phyloP scores from a whole-genome alignment of 2,329 filamentous ascomycete species.

The Fulvia fulva region DNA sequence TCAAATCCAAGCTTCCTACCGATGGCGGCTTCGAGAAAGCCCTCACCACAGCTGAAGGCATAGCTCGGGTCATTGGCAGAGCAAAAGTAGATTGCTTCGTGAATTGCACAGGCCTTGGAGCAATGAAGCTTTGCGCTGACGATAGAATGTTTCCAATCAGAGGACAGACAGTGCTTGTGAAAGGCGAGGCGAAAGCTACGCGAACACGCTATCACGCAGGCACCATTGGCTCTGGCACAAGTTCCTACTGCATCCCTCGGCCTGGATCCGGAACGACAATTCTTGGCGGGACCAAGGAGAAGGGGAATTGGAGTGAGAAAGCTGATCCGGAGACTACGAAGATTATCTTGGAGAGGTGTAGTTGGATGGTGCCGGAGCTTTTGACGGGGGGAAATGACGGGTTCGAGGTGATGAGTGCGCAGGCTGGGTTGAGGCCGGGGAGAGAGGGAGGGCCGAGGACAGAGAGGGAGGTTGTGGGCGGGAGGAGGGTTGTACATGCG shows the following conservation, averaged over 20 bases:
- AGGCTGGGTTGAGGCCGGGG: constrained; percentile 44
- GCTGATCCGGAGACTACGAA: constrained; percentile 33
- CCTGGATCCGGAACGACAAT: constrained; percentile 40
- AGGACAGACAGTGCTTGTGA: constrained; percentile 46
- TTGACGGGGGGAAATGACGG: constrained; percentile 32
- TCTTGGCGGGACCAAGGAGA: constrained; percentile 45
- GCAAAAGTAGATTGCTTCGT: constrained; percentile 32
- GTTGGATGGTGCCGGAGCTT: constrained; percentile 35
- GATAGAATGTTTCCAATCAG: constrained; percentile 39
- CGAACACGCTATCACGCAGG: constrained; percentile 25
- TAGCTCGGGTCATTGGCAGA: constrained; percentile 10
- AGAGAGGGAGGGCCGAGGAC: constrained; percentile 42
- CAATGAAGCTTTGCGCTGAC: constrained; percentile 36
- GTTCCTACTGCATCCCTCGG: constrained; percentile 43
- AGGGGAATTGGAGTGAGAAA: constrained; percentile 33
- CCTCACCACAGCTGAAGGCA: constrained; percentile 26
- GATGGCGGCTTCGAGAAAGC: constrained; percentile 28
- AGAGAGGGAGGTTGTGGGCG: constrained; percentile 37
- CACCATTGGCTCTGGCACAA: constrained; percentile 26
- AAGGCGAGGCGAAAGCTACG: constrained; percentile 37
- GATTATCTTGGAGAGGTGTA: constrained; percentile 37
- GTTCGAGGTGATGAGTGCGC: constrained; percentile 43
- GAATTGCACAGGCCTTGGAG: constrained; percentile 44
- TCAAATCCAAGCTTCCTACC: constrained; percentile 31
- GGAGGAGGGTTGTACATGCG: constrained; percentile 40